Evolutionary conservation across 805 yeast genomes (phyloP), one percentile per base, ranked within the genome.

Genomic region (Saccharomycopsis selenospora): DNA sequence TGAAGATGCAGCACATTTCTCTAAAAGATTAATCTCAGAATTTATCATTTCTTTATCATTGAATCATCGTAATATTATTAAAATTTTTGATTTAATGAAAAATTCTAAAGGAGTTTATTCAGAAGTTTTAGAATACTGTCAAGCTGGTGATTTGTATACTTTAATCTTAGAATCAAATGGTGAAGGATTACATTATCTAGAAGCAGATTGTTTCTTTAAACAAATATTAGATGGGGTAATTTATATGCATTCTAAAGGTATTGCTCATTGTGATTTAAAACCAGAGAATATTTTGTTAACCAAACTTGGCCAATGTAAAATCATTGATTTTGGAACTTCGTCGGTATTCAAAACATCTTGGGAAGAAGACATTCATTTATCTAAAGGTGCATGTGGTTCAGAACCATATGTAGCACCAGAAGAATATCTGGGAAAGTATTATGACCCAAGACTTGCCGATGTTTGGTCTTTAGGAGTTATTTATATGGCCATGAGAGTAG

Each of bases 51-150:
- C 95, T 0, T 80, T 80, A 36, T 82, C 86, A 26, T 71, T 84
- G 61, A 83, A 79, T 55, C 93, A 74, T 69, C 79, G 75, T 61
- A 88, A 87, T 64, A 79, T 86, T 55, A 87, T 76, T 57, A 82
- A 80, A 62, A 86, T 85, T 6, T 77, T 79, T 57, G 96, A 85
- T 65, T 72, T 90, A 45, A 77, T 90, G 86, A 77, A 79, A 55
- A 82, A 86, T 67, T 68, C 82, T 55, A 66, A 78, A 59, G 77
- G 88, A 63, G 73, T 84, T 55, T 82, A 82, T 68, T 78, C 85
- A 46, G 95, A 91, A 65, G 88, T 93, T 47, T 89, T 93, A 97
- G 99, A 93, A 66, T 91, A 82, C 63, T 86, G 95, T 58, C 87
- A 95, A 5, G 89, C 89, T 53, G 95, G 95, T 50, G 95, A 85